Base-by-base conservation (phyloP, 225 moss, liverwort and hornwort species). In the Polytrichum formosum region DNA sequence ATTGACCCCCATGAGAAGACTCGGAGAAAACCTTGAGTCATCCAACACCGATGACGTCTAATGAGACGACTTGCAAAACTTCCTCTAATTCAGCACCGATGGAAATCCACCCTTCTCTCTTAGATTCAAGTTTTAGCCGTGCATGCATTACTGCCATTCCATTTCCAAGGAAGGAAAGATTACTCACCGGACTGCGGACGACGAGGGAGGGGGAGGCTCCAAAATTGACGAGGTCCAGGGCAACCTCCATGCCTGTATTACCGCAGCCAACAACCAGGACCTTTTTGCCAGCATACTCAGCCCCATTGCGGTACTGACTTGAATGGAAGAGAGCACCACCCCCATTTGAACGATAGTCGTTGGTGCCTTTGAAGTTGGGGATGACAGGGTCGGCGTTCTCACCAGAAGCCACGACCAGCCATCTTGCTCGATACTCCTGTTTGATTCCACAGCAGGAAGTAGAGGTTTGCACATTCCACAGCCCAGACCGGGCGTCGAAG, bases 191-290 rank as follows among this genome's bases (percentile, higher is more conserved):
- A 68, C 90, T 90, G 63, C 96, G 88, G 18, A 87, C 83, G 3
- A 89, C 90, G 55, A 96, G 81, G 6, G 87, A 85, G 1, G 96
- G 86, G 61, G 73, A 84, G 13, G 92, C 93, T 1, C 77, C 70
- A 67, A 84, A 83, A 68, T 92, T 90, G 22, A 90, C 85, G 72
- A 96, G 76, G 76, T 96, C 96, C 0, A 96, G 81, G 17, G 96
- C 91, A 70, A 96, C 83, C 71, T 96, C 96, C 96, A 96, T 96
- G 5, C 93, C 92, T 6, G 92, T 88, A 81, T 96, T 93, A 3
- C 96, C 93, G 53, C 85, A 82, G 0, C 96, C 96, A 18, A 96
- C 93, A 4, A 96, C 96, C 19, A 96, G 58, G 1, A 96, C 92
- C 20, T 92, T 88, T 68, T 77, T 78, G 31, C 80, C 78, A 9